Conservation (phyloP, 345 rosid species). For the Garcia nutans region DNA sequence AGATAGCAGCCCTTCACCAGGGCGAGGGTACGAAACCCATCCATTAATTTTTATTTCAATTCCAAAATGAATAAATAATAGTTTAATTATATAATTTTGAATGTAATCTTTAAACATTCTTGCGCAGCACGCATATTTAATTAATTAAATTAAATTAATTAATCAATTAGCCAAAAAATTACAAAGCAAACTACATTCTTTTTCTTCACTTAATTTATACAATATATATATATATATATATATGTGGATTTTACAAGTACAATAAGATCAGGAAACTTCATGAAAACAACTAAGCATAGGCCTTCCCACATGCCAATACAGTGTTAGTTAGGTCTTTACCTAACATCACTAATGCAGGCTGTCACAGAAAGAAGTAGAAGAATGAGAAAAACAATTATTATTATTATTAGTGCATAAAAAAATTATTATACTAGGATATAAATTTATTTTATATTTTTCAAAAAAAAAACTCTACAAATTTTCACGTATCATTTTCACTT, state of each 20-base stretch:
- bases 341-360: slow-evolving; percentile 19
- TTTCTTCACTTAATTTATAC: background rate
- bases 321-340: slow-evolving; percentile 46
- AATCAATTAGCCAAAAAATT: background rate
- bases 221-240: too few relatives aligned
- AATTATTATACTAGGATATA: too few relatives aligned
- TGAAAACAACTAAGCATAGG: slow-evolving; percentile 38
- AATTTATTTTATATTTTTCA: too few relatives aligned
- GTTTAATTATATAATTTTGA: background rate
- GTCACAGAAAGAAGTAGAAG: background rate
- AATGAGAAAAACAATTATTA: background rate
- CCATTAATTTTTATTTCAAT: slow-evolving; percentile 5
- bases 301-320: slow-evolving; percentile 29
- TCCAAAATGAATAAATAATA: background rate
- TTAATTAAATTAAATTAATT: background rate
- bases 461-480: too few relatives aligned
- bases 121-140: slow-evolving; percentile 16
- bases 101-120: slow-evolving; percentile 5
- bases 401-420: too few relatives aligned
- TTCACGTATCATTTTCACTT: too few relatives aligned
- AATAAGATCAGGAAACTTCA: slow-evolving; percentile 19
- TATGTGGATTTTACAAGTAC: background rate
- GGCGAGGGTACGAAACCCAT: background rate
- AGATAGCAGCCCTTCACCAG: slow-evolving; percentile 31
- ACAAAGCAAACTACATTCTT: background rate